Percentiles rank a stretch among this genome's conserved stretches.
Evolutionary conservation across 208 protist genomes (phyloP).

Genomic region (Trypanosomatidae sp.): DNA sequence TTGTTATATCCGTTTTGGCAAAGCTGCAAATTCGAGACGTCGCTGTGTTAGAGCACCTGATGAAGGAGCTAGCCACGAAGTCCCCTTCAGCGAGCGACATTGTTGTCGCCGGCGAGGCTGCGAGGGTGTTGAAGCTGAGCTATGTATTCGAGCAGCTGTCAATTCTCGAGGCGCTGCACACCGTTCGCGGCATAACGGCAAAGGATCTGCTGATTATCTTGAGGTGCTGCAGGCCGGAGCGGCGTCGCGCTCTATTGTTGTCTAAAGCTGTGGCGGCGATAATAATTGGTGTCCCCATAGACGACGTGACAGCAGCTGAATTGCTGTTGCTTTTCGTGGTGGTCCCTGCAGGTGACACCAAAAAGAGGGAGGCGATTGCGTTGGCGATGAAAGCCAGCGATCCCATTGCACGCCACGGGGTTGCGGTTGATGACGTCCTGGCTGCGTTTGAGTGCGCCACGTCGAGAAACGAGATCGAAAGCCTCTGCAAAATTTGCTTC

Average conservation of each 20-base stretch:
- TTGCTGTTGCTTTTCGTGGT: constrained; percentile 19
- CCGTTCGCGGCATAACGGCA: constrained; percentile 2
- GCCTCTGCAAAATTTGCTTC: constrained; percentile 38
- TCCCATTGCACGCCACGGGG: background rate
- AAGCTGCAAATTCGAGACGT: no score
- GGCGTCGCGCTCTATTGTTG: constrained; percentile 7
- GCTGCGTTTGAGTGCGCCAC: constrained; percentile 37
- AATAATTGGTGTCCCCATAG: background rate
- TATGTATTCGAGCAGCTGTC: constrained; percentile 13
- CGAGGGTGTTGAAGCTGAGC: constrained; percentile 10
- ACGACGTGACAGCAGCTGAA: background rate
- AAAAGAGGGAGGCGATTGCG: constrained; percentile 1
- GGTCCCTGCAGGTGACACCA: background rate
- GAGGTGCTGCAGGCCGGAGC: constrained; percentile 14
- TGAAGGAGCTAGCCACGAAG: no score
- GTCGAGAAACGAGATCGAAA: constrained; percentile 29
- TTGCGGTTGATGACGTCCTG: constrained; percentile 52
- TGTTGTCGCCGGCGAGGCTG: no score
- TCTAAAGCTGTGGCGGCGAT: background rate
- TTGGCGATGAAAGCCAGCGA: constrained; percentile 4
- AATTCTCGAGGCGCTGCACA: background rate
- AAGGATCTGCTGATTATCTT: constrained; percentile 15
- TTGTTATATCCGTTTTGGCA: no score
- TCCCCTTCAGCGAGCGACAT: no score
- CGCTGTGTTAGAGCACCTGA: no score